Percentiles rank a stretch among this genome's conserved stretches.
Conservation (phyloP, 2,329 filamentous ascomycete genomes). For the Microcera coccophila region DNA sequence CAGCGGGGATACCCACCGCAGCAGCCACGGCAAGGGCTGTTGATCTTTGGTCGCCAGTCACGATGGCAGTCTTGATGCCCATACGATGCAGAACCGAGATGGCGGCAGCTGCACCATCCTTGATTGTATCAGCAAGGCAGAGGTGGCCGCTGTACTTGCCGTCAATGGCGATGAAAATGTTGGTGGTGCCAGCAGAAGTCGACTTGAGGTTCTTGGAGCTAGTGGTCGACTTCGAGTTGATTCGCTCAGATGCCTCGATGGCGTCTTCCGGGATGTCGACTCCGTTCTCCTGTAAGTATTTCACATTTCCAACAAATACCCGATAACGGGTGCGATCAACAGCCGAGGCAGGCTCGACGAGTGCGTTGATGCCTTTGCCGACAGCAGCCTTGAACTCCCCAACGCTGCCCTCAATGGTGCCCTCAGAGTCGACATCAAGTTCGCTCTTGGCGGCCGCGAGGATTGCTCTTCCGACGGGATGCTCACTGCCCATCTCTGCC, state of each 20-base stretch:
- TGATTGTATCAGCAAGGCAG: constrained; percentile 84
- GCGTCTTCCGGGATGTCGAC: constrained; percentile 63
- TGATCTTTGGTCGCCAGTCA: constrained; percentile 85
- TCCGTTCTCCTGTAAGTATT: constrained; percentile 68
- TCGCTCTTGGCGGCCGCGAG: constrained; percentile 69
- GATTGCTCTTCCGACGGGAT: constrained; percentile 90
- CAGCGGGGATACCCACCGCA: constrained; percentile 71
- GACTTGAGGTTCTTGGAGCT: constrained; percentile 32
- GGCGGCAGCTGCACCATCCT: constrained; percentile 76
- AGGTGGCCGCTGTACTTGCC: constrained; percentile 75
- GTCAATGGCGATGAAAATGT: constrained; percentile 88
- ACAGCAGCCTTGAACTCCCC: constrained; percentile 81
- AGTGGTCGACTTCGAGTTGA: constrained; percentile 43
- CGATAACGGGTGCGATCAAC: constrained; percentile 68
- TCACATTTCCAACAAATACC: constrained; percentile 78
- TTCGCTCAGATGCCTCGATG: constrained; percentile 58
- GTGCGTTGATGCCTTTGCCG: constrained; percentile 78
- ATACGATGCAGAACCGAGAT: constrained; percentile 79
- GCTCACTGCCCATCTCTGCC: constrained; percentile 93
- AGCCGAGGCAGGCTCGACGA: constrained; percentile 70
- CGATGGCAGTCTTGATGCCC: constrained; percentile 82
- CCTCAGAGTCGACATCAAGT: constrained; percentile 68
- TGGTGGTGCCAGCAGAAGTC: constrained; percentile 68
- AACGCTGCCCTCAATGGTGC: constrained; percentile 74
- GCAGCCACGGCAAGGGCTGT: constrained; percentile 81